Evolutionary conservation across 78 protist species (phyloP), one percentile per base, ranked within the genome.

Genomic region (Bigelowiella natans): DNA sequence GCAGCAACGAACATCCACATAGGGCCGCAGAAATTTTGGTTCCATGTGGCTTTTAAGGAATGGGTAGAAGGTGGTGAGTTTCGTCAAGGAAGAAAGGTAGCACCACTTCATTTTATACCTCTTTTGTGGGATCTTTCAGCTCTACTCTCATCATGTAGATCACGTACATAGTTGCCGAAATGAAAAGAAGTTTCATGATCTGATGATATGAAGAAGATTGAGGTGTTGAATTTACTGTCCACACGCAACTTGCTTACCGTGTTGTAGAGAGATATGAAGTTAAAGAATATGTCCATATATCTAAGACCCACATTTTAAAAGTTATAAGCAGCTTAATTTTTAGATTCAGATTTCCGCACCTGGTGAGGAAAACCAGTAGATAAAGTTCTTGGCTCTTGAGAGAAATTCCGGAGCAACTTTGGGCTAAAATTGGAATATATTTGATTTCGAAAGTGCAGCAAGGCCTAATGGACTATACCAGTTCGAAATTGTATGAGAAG

Each of bases 121-220:
- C 2, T 18, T 36, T 31, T 36, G 85, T 18, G 2, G 85, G 85
- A 18, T 1, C 18, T 51, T 18, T 51, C 18, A 51, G 73, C 18
- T 51, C 34, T 51, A 26, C 73, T 26, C 37, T 31, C 64, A 97
- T 96, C 40, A 96, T 88, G 93, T 97, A 94, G 36, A 92, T 36
- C 36, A 92, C 95, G 89, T 83, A 91, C 34, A 38, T 39, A 7
- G 97, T 86, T 31, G 95, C 85, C 36, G 94, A 30, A 28, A 97
- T 40, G 93, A 94, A 97, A 83, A 96, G 34, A n/a, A 96, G 31
- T 94, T 96, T 97, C 96, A 96, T 93, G 39, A 93, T 31, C 40
- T 51, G 73, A 94, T 88, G 88, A 90, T 92, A 94, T 96, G 95
- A 38, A 91, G 37, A 29, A 95, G 92, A 34, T 82, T 1, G 85